Base-by-base conservation (phyloP, 2,329 filamentous ascomycete genomes). In the Fusarium proliferatum region DNA sequence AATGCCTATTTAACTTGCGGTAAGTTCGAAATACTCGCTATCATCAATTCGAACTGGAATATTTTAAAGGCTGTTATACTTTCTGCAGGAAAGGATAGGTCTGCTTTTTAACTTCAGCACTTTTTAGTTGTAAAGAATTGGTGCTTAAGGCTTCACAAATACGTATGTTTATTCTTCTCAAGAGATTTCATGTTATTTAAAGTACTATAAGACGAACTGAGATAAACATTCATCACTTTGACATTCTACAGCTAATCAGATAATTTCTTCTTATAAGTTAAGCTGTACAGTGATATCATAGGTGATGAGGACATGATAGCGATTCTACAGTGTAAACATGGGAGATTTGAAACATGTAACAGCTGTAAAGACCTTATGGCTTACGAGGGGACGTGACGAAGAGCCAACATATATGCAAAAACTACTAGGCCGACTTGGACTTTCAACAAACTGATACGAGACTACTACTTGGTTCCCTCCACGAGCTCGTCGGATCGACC, bases 31-130 rank as follows among this genome's bases (percentile, higher is more conserved):
- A 52, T 71, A 4, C 57, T 71, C 1, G 65, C 34, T 4, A 71
- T 80, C 34, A 61, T 72, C 17, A 73, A 76, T 38, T 64, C 45
- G 3, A 76, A 77, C 34, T 81, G 76, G 79, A 34, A 19, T 3
- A 26, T 66, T 5, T 43, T 76, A 5, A 72, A 75, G 38, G 28
- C 21, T 7, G 48, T 43, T 19, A 53, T 42, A 34, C 33, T 56
- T 43, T 26, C 41, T 34, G 48, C 9, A 5, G 48, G 39, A 7
- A 15, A 66, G 6, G 23, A 16, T 9, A 33, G 52, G n/a, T 39
- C 42, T 34, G 48, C 48, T 9, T 71, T 71, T 66, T 39, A 36
- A 62, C 19, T 57, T 62, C 30, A 21, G 36, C 30, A 9, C n/a
- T 2, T 61, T 30, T 9, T 30, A 30, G 8, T 2, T 5, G 11